Evolutionary conservation across 164 flowering plant species (phyloP).

Genomic region (Macadamia tetraphylla): DNA sequence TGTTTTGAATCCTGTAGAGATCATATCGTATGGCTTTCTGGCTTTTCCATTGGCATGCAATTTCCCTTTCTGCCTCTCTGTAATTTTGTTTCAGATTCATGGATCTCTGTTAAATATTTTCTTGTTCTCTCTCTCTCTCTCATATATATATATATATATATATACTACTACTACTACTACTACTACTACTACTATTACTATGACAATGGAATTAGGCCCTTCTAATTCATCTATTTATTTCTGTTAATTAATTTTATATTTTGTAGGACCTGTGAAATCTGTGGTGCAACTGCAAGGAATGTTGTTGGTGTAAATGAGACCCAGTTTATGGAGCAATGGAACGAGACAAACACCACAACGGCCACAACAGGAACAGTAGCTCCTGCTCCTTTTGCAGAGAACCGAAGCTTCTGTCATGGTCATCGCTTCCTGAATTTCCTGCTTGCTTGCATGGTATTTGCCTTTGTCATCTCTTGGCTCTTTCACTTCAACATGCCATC

Average conservation of each 20-base stretch:
- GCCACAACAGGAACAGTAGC: slow-evolving; percentile 26
- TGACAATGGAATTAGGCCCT: no score
- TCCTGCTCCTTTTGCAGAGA: slow-evolving; percentile 27
- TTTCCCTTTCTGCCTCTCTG: no score
- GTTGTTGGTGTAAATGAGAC: slow-evolving; percentile 48
- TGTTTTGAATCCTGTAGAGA: no score
- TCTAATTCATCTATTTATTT: no score
- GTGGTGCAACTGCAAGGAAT: slow-evolving; percentile 65
- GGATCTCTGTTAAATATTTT: no score
- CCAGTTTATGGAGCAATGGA: slow-evolving; percentile 44
- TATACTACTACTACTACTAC: no score
- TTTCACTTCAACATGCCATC: slow-evolving; percentile 57
- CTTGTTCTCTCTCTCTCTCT: no score
- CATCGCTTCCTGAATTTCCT: slow-evolving; percentile 58
- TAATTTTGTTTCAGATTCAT: no score
- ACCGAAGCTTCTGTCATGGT: slow-evolving; percentile 68
- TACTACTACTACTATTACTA: no score
- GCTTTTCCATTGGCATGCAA: no score
- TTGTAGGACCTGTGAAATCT: slow-evolving; percentile 87
- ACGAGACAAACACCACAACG: slow-evolving; percentile 26
- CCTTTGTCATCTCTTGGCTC: slow-evolving; percentile 60
- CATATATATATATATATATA: no score
- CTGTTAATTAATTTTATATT: neutral
- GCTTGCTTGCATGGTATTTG: slow-evolving; percentile 59
- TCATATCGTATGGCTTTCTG: no score